Conservation (phyloP, 768 basidiomycete genomes). For the Cantharellus cinnabarinus region DNA sequence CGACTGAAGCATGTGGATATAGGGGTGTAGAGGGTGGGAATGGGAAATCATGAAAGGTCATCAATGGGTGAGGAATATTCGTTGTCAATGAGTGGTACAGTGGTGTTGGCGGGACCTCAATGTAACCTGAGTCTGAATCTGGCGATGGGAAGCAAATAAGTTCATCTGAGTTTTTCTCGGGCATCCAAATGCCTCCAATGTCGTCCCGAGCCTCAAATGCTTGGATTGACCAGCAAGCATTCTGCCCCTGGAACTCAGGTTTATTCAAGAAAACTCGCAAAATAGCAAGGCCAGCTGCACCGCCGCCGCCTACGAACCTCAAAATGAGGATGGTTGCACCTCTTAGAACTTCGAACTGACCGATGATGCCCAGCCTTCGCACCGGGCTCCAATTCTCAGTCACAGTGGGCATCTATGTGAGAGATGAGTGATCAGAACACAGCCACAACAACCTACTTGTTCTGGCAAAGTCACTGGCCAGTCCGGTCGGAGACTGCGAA, state of each 20-base stretch:
- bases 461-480: no score
- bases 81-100: slow-evolving; percentile 68
- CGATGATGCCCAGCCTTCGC: no score
- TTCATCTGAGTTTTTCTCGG: not conserved
- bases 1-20: slow-evolving; percentile 39
- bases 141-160: no score
- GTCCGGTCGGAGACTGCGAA: no score
- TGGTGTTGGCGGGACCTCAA: slow-evolving; percentile 36
- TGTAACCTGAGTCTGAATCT: not conserved
- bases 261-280: slow-evolving; percentile 45
- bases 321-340: no score
- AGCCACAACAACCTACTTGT: no score
- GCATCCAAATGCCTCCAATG: slow-evolving; percentile 54
- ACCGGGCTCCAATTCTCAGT: no score
- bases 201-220: slow-evolving; percentile 44
- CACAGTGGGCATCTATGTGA: no score
- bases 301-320: slow-evolving; percentile 27
- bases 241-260: slow-evolving; percentile 30
- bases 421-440: no score
- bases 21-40: slow-evolving; percentile 57
- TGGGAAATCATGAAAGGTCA: slow-evolving; percentile 41
- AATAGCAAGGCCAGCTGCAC: slow-evolving; percentile 51
- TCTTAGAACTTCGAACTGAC: no score
- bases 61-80: slow-evolving; percentile 59
- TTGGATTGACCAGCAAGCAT: slow-evolving; percentile 32